phyloP scores from a whole-genome alignment of 495 filamentous ascomycete species.

The Neurospora sp. region DNA sequence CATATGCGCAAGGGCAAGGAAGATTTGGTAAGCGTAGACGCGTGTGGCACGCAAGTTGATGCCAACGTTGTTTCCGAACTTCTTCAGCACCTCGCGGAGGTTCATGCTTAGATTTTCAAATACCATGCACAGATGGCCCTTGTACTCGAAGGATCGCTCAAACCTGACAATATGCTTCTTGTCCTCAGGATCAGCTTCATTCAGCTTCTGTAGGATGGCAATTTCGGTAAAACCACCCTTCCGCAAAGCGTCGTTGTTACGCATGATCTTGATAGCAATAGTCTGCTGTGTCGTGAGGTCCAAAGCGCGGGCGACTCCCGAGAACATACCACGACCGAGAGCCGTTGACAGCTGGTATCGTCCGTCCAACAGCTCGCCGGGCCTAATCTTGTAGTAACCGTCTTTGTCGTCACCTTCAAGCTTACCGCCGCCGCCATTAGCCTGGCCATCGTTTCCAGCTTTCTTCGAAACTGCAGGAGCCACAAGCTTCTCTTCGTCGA shows the following conservation, averaged over 20 bases:
- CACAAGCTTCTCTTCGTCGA: constrained; percentile 83
- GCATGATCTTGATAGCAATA: constrained; percentile 89
- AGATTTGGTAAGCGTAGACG: constrained; percentile 88
- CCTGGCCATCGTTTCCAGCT: constrained; percentile 21
- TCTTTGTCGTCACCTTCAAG: constrained; percentile 90
- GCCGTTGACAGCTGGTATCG: constrained; percentile 79
- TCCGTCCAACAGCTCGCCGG: constrained; percentile 78
- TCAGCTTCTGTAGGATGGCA: constrained; percentile 76
- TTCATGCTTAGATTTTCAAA: constrained; percentile 95
- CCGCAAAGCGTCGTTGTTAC: constrained; percentile 85
- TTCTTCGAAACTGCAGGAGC: constrained; percentile 37
- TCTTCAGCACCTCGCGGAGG: constrained; percentile 89
- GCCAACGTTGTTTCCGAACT: constrained; percentile 88
- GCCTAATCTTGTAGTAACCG: constrained; percentile 87
- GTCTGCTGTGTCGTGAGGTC: constrained; percentile 61
- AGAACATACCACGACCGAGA: constrained; percentile 94
- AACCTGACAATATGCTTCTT: constrained; percentile 89
- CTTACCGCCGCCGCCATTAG: constrained; percentile 58
- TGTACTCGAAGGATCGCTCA: constrained; percentile 82
- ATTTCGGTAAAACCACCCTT: constrained; percentile 95
- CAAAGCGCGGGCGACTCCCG: constrained; percentile 82
- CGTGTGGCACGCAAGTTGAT: constrained; percentile 80
- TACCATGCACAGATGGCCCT: constrained; percentile 88
- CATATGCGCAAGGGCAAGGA: constrained; percentile 73
- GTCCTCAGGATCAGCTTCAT: constrained; percentile 73